A percentile compares a stretch with the other conserved stretches of the same genome.
Conservation (phyloP, 1,139 yeast genomes). For the Candida labiduridarum region DNA sequence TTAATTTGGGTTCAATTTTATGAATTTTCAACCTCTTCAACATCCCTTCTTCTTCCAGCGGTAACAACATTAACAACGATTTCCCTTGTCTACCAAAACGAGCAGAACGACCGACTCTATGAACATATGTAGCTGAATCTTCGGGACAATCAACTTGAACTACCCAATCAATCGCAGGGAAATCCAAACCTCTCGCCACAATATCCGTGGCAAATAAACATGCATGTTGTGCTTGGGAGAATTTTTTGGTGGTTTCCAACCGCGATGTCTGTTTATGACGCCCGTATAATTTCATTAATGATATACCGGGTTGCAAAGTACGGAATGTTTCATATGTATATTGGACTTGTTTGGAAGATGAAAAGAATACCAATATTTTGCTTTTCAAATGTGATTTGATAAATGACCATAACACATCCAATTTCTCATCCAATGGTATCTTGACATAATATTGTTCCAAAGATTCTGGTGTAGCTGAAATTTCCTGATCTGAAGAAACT, state of each 20-base stretch:
- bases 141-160: conserved; percentile 96
- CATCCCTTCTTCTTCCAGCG: conserved; percentile 82
- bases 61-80: conserved; percentile 79
- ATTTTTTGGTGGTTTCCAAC: conserved; percentile 84
- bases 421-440: conserved; percentile 74
- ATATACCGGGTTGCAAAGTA: conserved; percentile 93
- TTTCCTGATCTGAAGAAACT: conserved; percentile 50
- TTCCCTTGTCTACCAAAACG: conserved; percentile 90
- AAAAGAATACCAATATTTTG: conserved; percentile 84
- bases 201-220: conserved; percentile 95
- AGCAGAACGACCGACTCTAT: conserved; percentile 96
- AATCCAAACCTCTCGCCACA: conserved; percentile 96
- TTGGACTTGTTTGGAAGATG: conserved; percentile 95
- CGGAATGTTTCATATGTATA: conserved; percentile 89
- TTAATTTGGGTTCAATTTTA: conserved; percentile 68
- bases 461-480: conserved; percentile 76
- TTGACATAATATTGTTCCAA: conserved; percentile 81
- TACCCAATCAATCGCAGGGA: conserved; percentile 98
- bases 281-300: conserved; percentile 89
- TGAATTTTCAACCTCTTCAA: conserved; percentile 61
- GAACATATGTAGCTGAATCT: conserved; percentile 92
- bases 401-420: conserved; percentile 87
- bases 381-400: conserved; percentile 83
- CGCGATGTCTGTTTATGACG: conserved; percentile 94
- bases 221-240: conserved; percentile 81